A percentile compares a stretch with the other conserved stretches of the same genome.
phyloP scores from a whole-genome alignment of 768 basidiomycete genomes.

The Pleurotus ostreatus region DNA sequence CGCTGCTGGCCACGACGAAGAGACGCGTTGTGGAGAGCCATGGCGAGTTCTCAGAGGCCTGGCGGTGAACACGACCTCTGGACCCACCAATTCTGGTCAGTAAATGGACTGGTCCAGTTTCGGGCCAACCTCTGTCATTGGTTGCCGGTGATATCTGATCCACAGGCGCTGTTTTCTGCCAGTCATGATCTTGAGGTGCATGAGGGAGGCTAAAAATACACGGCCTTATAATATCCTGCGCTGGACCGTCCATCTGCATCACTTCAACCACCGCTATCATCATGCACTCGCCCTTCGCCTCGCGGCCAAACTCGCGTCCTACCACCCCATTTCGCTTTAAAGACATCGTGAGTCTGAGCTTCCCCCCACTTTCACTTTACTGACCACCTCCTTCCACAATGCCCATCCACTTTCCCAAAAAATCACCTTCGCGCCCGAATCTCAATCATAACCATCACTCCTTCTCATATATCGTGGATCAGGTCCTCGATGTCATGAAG shows the following conservation, averaged over 20 bases:
- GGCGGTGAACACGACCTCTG: too few species aligned
- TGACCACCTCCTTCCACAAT: not conserved
- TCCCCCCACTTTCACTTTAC: not conserved
- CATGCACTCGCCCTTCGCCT: conserved; percentile 8
- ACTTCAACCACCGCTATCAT: not conserved
- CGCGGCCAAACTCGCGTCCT: conserved; percentile 27
- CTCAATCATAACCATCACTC: conserved; percentile 36
- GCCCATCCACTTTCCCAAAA: conserved; percentile 1
- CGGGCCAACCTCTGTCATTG: not conserved
- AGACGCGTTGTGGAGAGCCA: too few species aligned
- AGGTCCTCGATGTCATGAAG: conserved; percentile 68
- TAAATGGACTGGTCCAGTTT: too few species aligned
- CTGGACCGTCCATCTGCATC: not conserved
- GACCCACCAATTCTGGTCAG: too few species aligned
- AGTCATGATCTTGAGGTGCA: not conserved
- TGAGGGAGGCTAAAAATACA: conserved; percentile 1
- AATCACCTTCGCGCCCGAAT: conserved; percentile 31
- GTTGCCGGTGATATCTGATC: not conserved
- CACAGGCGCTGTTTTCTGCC: not conserved
- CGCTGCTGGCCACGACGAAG: too few species aligned
- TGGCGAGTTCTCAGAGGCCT: too few species aligned
- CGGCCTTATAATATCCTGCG: not conserved
- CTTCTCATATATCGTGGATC: conserved; percentile 43
- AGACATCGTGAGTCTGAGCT: conserved; percentile 32
- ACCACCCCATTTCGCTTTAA: conserved; percentile 34